Conservation (phyloP, 768 basidiomycete genomes). For the Leucosporidium creatinivorum region DNA sequence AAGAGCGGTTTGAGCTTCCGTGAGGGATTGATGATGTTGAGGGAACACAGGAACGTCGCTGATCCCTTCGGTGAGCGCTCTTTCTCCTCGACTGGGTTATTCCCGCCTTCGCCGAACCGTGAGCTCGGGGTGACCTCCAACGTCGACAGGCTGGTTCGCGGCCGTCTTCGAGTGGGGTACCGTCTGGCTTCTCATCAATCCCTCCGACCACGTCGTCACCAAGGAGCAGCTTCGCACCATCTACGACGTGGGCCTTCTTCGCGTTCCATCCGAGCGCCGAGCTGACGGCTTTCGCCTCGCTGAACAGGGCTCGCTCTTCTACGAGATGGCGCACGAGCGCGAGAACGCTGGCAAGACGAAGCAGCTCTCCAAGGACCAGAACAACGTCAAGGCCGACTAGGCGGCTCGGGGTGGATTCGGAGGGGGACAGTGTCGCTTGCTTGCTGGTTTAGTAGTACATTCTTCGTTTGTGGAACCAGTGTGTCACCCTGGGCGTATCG, state of each 20-base stretch:
- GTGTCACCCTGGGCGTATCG: background rate
- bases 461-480: background rate
- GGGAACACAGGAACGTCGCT: conserved; percentile 35
- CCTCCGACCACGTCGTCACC: conserved; percentile 44
- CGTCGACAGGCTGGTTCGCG: conserved; percentile 33
- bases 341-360: background rate
- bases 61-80: conserved; percentile 41
- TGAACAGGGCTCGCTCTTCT: background rate
- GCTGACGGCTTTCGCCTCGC: background rate
- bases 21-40: conserved; percentile 38
- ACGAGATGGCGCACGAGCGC: background rate
- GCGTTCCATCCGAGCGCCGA: conserved; percentile 37
- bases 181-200: conserved; percentile 46
- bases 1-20: conserved; percentile 31
- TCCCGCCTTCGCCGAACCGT: background rate
- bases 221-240: conserved; percentile 47
- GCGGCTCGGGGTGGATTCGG: background rate
- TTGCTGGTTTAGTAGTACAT: background rate
- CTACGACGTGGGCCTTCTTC: conserved; percentile 42
- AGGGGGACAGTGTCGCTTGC: background rate
- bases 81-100: background rate
- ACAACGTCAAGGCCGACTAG: background rate
- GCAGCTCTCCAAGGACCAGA: background rate
- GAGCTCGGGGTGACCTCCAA: background rate
- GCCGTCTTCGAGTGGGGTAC: conserved; percentile 45